Base-by-base conservation (phyloP, 805 yeast species). In the Candida incommunis region DNA sequence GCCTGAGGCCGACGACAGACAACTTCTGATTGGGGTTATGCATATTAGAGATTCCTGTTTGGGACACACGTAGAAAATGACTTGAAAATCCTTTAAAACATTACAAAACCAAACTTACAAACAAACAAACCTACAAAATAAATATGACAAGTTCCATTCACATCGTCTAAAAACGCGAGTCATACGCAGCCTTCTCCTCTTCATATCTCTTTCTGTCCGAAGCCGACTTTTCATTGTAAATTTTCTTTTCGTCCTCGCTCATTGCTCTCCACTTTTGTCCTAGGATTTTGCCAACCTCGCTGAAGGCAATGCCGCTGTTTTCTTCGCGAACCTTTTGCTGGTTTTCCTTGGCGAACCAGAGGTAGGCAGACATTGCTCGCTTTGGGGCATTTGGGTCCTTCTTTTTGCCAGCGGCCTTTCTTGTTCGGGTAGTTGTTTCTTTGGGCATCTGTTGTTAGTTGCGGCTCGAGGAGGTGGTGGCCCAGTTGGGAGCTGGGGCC, bases 131-230 rank as follows among this genome's bases (percentile, higher is more conserved):
- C n/a, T n/a, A n/a, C n/a, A n/a, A 31, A 31, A 31, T 31, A 31
- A 31, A 31, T 31, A 31, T 16, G n/a, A 18, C 13, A 31, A 18
- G 9, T 31, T 11, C n/a, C n/a, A n/a, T n/a, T n/a, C n/a, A n/a
- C n/a, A n/a, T n/a, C n/a, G n/a, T n/a, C n/a, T n/a, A n/a, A n/a
- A n/a, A n/a, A n/a, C n/a, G n/a, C n/a, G n/a, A n/a, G 20, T 31
- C 37, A 18, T 31, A 31, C 18, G 37, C 87, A 56, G 90, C 94
- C 76, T 90, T 90, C 71, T 86, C 94, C 59, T 82, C 78, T 71
- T 92, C 97, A 69, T 92, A 92, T 72, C 98, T 83, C 76, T 88
- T 85, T 78, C 92, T 92, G 73, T 92, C 98, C 56, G 83, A 82
- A 54, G 79, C 90, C 56, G 97, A 97, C 73, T 86, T 84, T 57